Evolutionary conservation across 2,329 filamentous ascomycete species (phyloP).

Genomic region (Mollisia scopiformis): DNA sequence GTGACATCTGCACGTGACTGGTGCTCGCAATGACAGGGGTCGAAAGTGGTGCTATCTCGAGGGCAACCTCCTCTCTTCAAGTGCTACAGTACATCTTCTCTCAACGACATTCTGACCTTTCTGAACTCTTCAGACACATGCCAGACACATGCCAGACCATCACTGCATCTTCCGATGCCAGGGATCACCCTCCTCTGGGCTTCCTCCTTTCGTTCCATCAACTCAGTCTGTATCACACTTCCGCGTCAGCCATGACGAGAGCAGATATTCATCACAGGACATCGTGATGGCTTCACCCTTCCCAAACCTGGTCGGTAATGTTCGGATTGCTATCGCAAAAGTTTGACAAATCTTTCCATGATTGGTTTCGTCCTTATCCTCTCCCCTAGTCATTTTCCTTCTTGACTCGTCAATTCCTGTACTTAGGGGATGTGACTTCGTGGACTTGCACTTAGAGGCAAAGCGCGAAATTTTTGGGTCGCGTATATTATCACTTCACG

Average conservation of each 20-base stretch:
- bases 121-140: background rate
- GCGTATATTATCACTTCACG: slow-evolving; percentile 31
- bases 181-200: no score
- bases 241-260: background rate
- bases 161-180: no score
- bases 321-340: background rate
- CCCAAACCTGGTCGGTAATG: background rate
- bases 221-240: no score
- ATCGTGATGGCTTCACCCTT: background rate
- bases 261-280: background rate
- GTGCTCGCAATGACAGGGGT: background rate
- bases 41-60: background rate
- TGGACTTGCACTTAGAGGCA: slow-evolving; percentile 17
- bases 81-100: background rate
- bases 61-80: background rate
- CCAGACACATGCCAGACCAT: background rate
- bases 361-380: slow-evolving; percentile 26
- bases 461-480: slow-evolving; percentile 9
- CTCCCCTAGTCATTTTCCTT: slow-evolving; percentile 16
- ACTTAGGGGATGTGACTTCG: slow-evolving; percentile 21
- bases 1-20: background rate
- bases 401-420: slow-evolving; percentile 21
- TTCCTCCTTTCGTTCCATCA: no score
- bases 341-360: slow-evolving; percentile 23
- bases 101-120: background rate